Conservation (phyloP, 495 filamentous ascomycete genomes). For the Jackrogersella minutella region DNA sequence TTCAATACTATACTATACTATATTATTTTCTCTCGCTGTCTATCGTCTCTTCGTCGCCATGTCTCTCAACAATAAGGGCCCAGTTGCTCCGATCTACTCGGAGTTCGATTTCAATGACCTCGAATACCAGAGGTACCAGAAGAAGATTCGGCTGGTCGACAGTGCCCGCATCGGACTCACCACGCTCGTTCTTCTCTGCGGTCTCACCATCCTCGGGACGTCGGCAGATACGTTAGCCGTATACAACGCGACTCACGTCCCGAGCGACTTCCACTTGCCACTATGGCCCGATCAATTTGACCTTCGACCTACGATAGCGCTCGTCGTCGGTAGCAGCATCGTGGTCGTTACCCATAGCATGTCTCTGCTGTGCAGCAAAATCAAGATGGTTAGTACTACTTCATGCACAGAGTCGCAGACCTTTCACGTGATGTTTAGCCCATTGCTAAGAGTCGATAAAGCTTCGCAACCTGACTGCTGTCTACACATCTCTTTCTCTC, state of each 20-base stretch:
- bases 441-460: constrained; percentile 39
- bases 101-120: constrained; percentile 50
- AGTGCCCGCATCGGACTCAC: constrained; percentile 55
- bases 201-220: constrained; percentile 58
- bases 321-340: constrained; percentile 56
- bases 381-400: constrained; percentile 46
- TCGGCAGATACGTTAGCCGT: constrained; percentile 57
- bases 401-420: not conserved
- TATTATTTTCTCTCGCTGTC: not conserved
- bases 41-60: constrained; percentile 24
- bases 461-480: constrained; percentile 51
- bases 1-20: constrained; percentile 6
- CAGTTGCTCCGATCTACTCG: constrained; percentile 42
- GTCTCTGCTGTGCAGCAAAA: constrained; percentile 54
- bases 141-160: constrained; percentile 50
- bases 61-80: constrained; percentile 41
- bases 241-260: constrained; percentile 59
- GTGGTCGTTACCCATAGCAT: constrained; percentile 53
- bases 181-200: constrained; percentile 56
- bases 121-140: constrained; percentile 48
- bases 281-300: constrained; percentile 63
- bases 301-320: constrained; percentile 58
- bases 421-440: not conserved
- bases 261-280: constrained; percentile 51
- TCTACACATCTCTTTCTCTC: constrained; percentile 52